Conservation (phyloP, 306 rosid species). For the Quercus agrifolia region DNA sequence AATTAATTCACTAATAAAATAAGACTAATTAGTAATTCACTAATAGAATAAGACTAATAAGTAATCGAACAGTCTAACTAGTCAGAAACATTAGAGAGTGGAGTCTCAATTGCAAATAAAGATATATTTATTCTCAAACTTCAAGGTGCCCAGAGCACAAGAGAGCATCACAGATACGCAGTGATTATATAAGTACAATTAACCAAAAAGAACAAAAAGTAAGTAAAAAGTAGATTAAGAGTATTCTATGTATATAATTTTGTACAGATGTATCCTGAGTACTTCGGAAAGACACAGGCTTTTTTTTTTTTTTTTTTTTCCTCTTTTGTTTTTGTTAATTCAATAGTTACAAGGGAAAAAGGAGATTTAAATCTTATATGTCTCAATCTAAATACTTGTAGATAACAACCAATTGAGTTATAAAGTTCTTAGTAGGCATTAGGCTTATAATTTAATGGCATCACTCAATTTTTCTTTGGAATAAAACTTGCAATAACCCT, state of each 20-base stretch:
- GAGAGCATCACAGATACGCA: neutral
- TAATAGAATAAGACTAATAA: slow-evolving; percentile 11
- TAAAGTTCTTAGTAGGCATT: too few species aligned
- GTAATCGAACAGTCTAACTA: slow-evolving; percentile 2
- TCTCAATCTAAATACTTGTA: too few species aligned
- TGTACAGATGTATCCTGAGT: too few species aligned
- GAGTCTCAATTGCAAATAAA: slow-evolving; percentile 25
- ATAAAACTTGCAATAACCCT: too few species aligned
- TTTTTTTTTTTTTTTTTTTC: too few species aligned
- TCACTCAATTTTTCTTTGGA: too few species aligned
- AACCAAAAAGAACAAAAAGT: slow-evolving; percentile 24
- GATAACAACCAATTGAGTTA: too few species aligned
- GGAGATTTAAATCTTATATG: too few species aligned
- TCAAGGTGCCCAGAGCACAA: slow-evolving; percentile 15
- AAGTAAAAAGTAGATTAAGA: neutral
- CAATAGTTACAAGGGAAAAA: too few species aligned
- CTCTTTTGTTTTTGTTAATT: too few species aligned
- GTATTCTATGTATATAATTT: neutral
- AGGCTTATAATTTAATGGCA: too few species aligned
- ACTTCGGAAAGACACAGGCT: too few species aligned
- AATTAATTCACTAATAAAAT: slow-evolving; percentile 22
- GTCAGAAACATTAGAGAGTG: slow-evolving; percentile 5
- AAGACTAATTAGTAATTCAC: slow-evolving; percentile 11
- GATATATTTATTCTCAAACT: slow-evolving; percentile 15
- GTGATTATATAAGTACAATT: slow-evolving; percentile 10